Conservation (phyloP, 805 yeast genomes). For the Teunomyces stri region DNA sequence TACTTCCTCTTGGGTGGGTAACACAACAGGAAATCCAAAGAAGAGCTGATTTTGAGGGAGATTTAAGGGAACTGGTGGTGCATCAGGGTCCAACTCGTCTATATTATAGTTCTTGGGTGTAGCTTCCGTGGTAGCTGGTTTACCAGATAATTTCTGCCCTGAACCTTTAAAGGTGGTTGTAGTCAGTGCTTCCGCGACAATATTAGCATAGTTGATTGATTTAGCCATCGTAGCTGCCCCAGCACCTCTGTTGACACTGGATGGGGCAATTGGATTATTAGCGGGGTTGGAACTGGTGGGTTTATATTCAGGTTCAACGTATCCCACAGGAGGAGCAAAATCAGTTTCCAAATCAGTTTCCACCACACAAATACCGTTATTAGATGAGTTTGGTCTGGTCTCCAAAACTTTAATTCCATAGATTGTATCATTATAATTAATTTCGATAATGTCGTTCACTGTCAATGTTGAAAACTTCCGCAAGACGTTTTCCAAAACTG, state of each 20-base stretch:
- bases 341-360: conserved; percentile 97
- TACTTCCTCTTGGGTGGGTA: conserved; percentile 31
- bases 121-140: conserved; percentile 28
- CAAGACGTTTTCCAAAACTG: conserved; percentile 89
- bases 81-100: conserved; percentile 49
- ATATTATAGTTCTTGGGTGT: conserved; percentile 28
- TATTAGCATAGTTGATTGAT: conserved; percentile 60
- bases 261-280: conserved; percentile 32
- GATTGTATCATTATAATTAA: conserved; percentile 74
- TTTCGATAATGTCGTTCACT: conserved; percentile 78
- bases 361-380: conserved; percentile 82
- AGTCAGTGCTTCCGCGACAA: conserved; percentile 44
- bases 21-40: conserved; percentile 83
- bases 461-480: conserved; percentile 88
- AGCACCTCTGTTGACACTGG: conserved; percentile 35
- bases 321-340: conserved; percentile 98
- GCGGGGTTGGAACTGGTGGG: conserved; percentile 37
- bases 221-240: conserved; percentile 76
- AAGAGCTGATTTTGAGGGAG: conserved; percentile 86
- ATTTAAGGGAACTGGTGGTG: conserved; percentile 67
- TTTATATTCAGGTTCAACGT: conserved; percentile 79
- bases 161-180: conserved; percentile 48
- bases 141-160: conserved; percentile 74
- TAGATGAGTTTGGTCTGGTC: conserved; percentile 69
- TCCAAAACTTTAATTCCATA: conserved; percentile 84